phyloP scores from a whole-genome alignment of 2,329 filamentous ascomycete genomes.

The Fusarium keratoplasticum region DNA sequence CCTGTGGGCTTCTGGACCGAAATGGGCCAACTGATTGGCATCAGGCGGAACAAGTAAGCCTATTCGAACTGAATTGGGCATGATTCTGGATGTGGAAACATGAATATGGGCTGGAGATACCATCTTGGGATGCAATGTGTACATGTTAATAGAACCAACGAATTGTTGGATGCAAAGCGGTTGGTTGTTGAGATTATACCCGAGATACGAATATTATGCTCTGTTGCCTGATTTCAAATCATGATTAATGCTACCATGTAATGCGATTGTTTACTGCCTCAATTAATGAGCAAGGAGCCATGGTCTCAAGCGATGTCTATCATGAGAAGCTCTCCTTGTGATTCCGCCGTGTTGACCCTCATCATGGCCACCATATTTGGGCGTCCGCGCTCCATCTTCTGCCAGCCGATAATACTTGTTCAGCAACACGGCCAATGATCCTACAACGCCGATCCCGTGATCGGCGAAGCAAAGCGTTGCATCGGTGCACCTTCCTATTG shows the following conservation, averaged over 20 bases:
- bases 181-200: conserved; percentile 41
- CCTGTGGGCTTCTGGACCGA: conserved; percentile 68
- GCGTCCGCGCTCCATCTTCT: background rate
- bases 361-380: background rate
- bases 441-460: conserved; percentile 29
- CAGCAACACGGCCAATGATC: conserved; percentile 12
- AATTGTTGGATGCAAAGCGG: conserved; percentile 18
- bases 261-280: background rate
- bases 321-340: background rate
- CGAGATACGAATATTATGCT: conserved; percentile 31
- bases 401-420: conserved; percentile 3
- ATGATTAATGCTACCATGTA: background rate
- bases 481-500: conserved; percentile 12
- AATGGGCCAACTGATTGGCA: conserved; percentile 49
- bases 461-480: conserved; percentile 17
- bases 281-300: too few relatives aligned
- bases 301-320: background rate
- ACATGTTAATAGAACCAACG: conserved; percentile 25
- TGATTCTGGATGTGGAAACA: background rate
- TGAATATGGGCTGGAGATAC: conserved; percentile 8
- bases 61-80: conserved; percentile 6
- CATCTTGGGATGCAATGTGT: conserved; percentile 15
- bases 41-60: conserved; percentile 17
- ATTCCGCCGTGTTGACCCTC: background rate
- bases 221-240: background rate